Conservation (phyloP, 495 filamentous ascomycete species). For the Daldinia childiae region DNA sequence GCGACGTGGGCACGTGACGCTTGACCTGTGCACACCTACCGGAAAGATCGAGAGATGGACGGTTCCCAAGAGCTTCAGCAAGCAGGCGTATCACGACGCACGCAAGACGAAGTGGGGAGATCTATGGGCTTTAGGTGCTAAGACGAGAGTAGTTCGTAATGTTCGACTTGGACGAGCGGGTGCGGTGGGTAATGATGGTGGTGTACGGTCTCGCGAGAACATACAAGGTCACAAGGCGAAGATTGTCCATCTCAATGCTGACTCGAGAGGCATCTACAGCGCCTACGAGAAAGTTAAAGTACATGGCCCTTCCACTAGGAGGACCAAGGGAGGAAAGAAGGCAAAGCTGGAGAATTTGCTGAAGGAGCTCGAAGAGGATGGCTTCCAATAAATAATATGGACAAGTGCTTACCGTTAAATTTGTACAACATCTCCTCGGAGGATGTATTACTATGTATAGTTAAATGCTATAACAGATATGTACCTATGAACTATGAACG, state of each 20-base stretch:
- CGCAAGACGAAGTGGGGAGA: slow-evolving; percentile 93
- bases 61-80: slow-evolving; percentile 81
- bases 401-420: neutral
- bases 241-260: slow-evolving; percentile 49
- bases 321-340: slow-evolving; percentile 63
- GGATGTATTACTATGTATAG: neutral
- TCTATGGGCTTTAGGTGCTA: slow-evolving; percentile 93
- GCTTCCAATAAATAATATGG: slow-evolving; percentile 15
- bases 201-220: slow-evolving; percentile 50
- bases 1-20: slow-evolving; percentile 81
- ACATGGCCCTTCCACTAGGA: slow-evolving; percentile 50
- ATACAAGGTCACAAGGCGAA: slow-evolving; percentile 44
- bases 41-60: slow-evolving; percentile 95
- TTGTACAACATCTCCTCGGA: neutral
- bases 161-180: slow-evolving; percentile 66
- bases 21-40: slow-evolving; percentile 89
- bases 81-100: slow-evolving; percentile 86
- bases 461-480: neutral
- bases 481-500: neutral
- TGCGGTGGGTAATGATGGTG: slow-evolving; percentile 48
- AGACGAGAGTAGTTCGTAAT: slow-evolving; percentile 73
- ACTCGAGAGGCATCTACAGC: slow-evolving; percentile 47
- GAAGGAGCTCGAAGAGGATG: slow-evolving; percentile 50
- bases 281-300: slow-evolving; percentile 45
- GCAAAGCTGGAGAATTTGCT: slow-evolving; percentile 57